phyloP scores from a whole-genome alignment of 441 rosid species.

The Populus tomentosa region DNA sequence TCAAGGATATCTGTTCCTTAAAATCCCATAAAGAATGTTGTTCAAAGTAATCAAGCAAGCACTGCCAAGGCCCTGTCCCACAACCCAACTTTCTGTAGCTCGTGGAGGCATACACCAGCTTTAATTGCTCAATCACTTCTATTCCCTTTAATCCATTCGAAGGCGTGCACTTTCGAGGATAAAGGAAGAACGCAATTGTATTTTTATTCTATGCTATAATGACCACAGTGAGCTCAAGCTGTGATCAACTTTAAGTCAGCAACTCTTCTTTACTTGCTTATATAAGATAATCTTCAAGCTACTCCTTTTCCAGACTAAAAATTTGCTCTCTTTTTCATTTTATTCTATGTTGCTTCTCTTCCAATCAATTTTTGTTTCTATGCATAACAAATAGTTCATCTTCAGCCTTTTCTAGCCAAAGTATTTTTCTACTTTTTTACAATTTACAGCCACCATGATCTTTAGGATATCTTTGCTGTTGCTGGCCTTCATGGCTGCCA shows the following conservation, averaged over 20 bases:
- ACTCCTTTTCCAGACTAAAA: neutral
- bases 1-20: neutral
- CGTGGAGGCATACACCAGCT: neutral
- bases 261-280: neutral
- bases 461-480: conserved; percentile 18
- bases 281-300: neutral
- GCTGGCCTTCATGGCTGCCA: conserved; percentile 27
- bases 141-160: neutral
- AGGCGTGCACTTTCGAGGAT: conserved; percentile 15
- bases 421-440: neutral
- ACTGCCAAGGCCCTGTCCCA: conserved; percentile 4
- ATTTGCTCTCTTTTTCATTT: neutral
- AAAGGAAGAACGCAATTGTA: neutral
- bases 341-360: neutral
- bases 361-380: neutral
- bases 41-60: neutral
- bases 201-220: neutral
- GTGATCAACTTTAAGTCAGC: neutral
- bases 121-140: neutral
- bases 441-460: conserved; percentile 23
- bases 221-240: neutral
- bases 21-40: neutral
- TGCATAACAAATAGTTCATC: neutral
- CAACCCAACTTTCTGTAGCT: conserved; percentile 5
- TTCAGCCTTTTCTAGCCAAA: neutral